A percentile compares a stretch with the other conserved stretches of the same genome.
phyloP scores from a whole-genome alignment of 345 rosid genomes.

The Arabidopsis thaliana region TAIR10.1 NC_003074.8:3057001-3057500 shows the following conservation, averaged over 20 bases:
- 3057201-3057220: too few species aligned
- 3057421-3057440: neutral
- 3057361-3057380: slow-evolving; percentile 81
- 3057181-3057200: slow-evolving; percentile 43
- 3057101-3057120: neutral
- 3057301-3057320: slow-evolving; percentile 75
- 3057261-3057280: slow-evolving; percentile 18
- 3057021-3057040: slow-evolving; percentile 44
- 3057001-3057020: slow-evolving; percentile 88
- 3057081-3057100: neutral
- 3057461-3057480: slow-evolving; percentile 44
- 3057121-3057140: neutral
- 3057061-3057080: slow-evolving; percentile 2
- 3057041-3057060: slow-evolving; percentile 43
- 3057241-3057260: too few species aligned
- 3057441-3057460: neutral
- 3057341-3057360: slow-evolving; percentile 79
- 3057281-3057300: slow-evolving; percentile 55
- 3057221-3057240: too few species aligned
- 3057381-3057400: slow-evolving; percentile 63
- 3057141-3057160: slow-evolving; percentile 78
- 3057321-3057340: slow-evolving; percentile 64
- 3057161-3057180: slow-evolving; percentile 78
- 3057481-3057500: slow-evolving; percentile 56
- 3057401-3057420: neutral